Conservation (phyloP, 805 yeast genomes). For the Cyberlindnera suaveolens region DNA sequence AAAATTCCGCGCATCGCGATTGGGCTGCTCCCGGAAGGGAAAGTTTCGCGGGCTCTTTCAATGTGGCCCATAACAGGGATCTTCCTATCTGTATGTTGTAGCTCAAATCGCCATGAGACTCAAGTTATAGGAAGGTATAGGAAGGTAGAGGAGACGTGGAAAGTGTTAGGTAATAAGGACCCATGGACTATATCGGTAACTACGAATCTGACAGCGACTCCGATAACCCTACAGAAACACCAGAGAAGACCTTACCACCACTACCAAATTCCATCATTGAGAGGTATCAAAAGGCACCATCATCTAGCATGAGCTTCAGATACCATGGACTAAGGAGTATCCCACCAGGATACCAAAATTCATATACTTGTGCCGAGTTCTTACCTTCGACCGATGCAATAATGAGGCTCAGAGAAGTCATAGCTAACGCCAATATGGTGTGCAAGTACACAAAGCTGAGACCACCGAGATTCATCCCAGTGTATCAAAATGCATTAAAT, state of each 20-base stretch:
- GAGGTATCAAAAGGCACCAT: constrained; percentile 2
- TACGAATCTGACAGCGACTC: constrained; percentile 3
- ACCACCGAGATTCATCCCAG: constrained; percentile 7
- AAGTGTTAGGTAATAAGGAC: neutral
- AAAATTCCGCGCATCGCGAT: neutral
- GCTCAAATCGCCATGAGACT: no score
- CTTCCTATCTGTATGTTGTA: no score
- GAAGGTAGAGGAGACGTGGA: no score
- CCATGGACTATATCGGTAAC: constrained; percentile 1
- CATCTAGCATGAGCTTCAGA: constrained; percentile 1
- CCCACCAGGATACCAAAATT: constrained; percentile 4
- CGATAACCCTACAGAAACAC: neutral
- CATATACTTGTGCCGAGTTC: constrained; percentile 7
- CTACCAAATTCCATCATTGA: constrained; percentile 8
- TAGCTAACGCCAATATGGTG: constrained; percentile 8
- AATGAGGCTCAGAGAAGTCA: neutral
- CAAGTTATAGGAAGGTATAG: no score
- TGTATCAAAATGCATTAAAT: constrained; percentile 3
- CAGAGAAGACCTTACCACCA: constrained; percentile 5
- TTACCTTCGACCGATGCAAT: constrained; percentile 2
- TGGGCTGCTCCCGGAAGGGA: neutral
- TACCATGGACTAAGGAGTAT: neutral
- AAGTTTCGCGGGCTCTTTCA: no score
- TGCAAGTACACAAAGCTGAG: constrained; percentile 4
- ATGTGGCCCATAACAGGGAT: no score